Percentiles rank a stretch among this genome's conserved stretches.
phyloP scores from a whole-genome alignment of 345 rosid genomes.

The Citrus maxima region DNA sequence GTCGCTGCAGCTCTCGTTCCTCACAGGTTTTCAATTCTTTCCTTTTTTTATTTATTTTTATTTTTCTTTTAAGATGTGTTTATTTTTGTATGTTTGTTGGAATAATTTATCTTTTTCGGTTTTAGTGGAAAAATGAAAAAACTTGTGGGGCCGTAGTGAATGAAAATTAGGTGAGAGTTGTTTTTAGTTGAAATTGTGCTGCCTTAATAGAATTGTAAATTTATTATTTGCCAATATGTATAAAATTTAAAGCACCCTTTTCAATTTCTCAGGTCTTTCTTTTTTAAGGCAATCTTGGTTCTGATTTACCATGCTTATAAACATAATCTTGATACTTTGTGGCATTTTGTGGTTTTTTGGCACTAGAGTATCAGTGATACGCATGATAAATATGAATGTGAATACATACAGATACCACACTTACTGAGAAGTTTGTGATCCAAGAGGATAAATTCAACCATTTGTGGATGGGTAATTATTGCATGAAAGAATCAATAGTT shows the following conservation, averaged over 20 bases:
- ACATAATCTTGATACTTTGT: background rate
- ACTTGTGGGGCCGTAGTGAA: too few species aligned
- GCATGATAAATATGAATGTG: background rate
- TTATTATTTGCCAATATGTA: background rate
- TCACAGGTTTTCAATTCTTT: slow-evolving; percentile 46
- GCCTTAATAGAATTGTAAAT: background rate
- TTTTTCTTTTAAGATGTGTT: too few species aligned
- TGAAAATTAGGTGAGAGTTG: background rate
- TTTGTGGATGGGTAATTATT: background rate
- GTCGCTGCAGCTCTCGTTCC: slow-evolving; percentile 71
- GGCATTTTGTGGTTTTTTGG: background rate
- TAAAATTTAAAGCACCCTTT: background rate
- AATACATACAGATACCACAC: background rate
- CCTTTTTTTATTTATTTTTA: background rate
- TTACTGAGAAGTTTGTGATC: background rate
- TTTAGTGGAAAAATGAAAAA: background rate
- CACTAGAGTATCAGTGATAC: background rate
- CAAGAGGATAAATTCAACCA: background rate
- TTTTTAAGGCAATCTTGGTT: background rate
- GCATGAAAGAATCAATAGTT: background rate
- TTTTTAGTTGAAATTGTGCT: background rate
- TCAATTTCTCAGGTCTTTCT: too few species aligned
- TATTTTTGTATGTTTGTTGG: background rate
- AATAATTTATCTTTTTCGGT: background rate
- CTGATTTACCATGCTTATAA: background rate